Evolutionary conservation across 345 rosid species (phyloP), one percentile per base, ranked within the genome.

Genomic region (Punica granatum): DNA sequence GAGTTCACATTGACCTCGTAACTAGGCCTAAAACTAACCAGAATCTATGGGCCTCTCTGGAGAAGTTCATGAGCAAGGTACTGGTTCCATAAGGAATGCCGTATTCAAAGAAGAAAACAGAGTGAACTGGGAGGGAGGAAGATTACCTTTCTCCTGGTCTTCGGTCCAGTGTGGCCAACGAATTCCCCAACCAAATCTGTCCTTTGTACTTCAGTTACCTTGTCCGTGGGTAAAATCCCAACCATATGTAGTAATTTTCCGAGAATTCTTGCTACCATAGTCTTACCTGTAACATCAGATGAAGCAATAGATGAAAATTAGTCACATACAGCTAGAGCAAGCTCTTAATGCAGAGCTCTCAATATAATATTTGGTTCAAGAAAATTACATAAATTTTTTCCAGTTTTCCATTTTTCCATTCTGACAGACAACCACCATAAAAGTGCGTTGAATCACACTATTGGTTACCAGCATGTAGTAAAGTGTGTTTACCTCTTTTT

Each of bases 131-230:
- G 34, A 16, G 30, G 59, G 60, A 60, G 23, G 39, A 1, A 14
- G 1, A 30, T 63, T 70, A 90, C 99, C 99, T 85, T 95, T 71
- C 88, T 84, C 80, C 96, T 80, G 39, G 99, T 95, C 82, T 90
- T 95, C 53, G 99, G 98, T 46, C 99, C 99, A 19, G 98, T 95
- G 70, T 95, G 98, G 34, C 98, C 97, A 41, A 95, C 99, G 72
- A 95, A 92, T 78, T 95, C 97, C 49, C 99, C 99, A 66, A 95
- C 99, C 83, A 95, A 85, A 85, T 95, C 99, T 6, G 99, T 95
- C 61, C 99, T 83, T 65, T 92, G 76, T 21, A 73, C 76, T 73
- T 73, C 76, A 18, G 76, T 73, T 31, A 73, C 76, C 65, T 44
- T 63, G 43, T 92, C 92, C 10, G 94, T 90, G 15, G 99, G 96